Evolutionary conservation across 1,139 yeast species (phyloP).

Genomic region (Lizanozyma gosingica): DNA sequence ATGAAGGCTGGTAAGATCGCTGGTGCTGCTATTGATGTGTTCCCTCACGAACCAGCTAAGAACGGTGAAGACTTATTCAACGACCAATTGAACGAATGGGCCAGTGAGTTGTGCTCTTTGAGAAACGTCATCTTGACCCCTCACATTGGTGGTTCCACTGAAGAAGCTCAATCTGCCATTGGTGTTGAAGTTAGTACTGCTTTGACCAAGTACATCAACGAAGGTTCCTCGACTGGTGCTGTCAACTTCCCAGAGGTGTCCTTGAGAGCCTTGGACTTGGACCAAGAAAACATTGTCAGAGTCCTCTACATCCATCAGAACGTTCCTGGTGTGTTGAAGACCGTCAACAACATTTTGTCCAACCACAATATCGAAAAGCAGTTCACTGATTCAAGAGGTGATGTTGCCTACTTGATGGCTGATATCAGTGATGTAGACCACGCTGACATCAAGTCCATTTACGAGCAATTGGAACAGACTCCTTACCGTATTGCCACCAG

Average conservation of each 20-base stretch:
- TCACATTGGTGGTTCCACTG: conserved; percentile 98
- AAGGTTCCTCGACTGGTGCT: conserved; percentile 93
- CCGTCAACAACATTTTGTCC: conserved; percentile 92
- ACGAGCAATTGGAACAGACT: conserved; percentile 82
- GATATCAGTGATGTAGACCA: conserved; percentile 84
- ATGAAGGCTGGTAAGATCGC: conserved; percentile 91
- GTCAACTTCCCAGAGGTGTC: conserved; percentile 99
- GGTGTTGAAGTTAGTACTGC: conserved; percentile 92
- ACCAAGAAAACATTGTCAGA: conserved; percentile 83
- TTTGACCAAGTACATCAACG: conserved; percentile 85
- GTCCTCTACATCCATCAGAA: conserved; percentile 94
- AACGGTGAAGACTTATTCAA: conserved; percentile 80
- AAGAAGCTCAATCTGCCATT: conserved; percentile 97
- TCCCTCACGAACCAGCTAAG: conserved; percentile 96
- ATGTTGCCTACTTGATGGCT: conserved; percentile 96
- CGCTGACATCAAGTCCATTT: conserved; percentile 74
- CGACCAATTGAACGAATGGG: conserved; percentile 71
- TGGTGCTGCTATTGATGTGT: conserved; percentile 96
- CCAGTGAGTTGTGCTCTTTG: conserved; percentile 70
- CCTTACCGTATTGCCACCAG: conserved; percentile 90
- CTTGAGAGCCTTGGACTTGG: conserved; percentile 80
- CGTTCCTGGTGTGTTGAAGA: conserved; percentile 97
- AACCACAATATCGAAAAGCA: conserved; percentile 96
- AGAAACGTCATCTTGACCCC: conserved; percentile 92
- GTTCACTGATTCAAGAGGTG: conserved; percentile 92